Evolutionary conservation across 768 basidiomycete genomes (phyloP), one percentile per base, ranked within the genome.

Genomic region (Leccinum sublutescens): DNA sequence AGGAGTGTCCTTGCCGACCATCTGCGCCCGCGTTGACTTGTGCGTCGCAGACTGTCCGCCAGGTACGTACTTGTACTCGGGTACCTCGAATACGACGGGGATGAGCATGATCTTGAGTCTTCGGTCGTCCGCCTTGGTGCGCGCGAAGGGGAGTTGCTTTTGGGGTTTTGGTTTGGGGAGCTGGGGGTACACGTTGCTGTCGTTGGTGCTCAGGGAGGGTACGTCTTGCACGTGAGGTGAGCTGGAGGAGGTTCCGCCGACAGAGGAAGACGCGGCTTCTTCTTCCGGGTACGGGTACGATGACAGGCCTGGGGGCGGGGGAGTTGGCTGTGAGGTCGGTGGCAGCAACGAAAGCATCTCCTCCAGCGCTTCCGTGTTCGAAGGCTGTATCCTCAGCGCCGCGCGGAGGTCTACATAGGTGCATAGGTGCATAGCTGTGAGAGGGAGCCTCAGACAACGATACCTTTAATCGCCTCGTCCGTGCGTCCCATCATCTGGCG

Each of bases 381-480:
- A 75, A 0, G 88, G 87, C 59, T 89, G 88, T 5, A 88, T 68
- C 58, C 76, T 79, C 10, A 90, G 74, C 6, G 84, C 80, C 5
- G 83, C 80, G 17, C 85, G 82, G 14, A 89, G 72, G 68, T 90
- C 88, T 88, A 60, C n/a, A 45, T 45, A 11, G 43, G n/a, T 45
- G 43, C 43, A 11, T 45, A 19, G 43, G 43, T 45, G 43, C n/a
- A 11, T 45, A 45, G 5, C 2, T 19, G n/a, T 45, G 43, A 5
- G 19, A 45, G 43, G 43, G n/a, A 45, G 19, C 43, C 43, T 43
- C 43, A 45, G 10, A 45, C 38, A 11, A 45, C 43, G 43, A 45
- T 45, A 85, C 87, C 87, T 76, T 80, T 80, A 36, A 84, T 79
- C 3, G 88, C 88, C 11, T 84, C 87, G 19, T 83, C 79, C 2